These are phyloP conservation scores for Phlebiopsis flavidoalba DNA, from an alignment of 768 basidiomycete species.

Conservation along the genomic window DNA sequence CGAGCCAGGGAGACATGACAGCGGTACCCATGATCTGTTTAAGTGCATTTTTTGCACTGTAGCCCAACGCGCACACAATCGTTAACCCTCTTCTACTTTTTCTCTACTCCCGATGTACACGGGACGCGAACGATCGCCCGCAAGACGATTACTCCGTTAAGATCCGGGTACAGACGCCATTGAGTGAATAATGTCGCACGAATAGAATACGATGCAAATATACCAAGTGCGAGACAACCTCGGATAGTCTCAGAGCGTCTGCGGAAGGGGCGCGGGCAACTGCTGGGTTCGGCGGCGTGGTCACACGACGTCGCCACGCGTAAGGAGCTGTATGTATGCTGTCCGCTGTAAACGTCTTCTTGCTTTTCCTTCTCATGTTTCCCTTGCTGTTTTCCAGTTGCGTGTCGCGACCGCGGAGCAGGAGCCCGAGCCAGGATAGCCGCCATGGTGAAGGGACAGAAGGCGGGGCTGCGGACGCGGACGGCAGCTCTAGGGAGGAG, in stretches of 20 bases:
- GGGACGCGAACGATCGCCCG: conserved; percentile 62
- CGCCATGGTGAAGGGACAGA: not conserved
- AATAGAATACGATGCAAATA: conserved; percentile 63
- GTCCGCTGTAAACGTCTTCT: too few relatives aligned
- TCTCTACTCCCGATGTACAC: too few relatives aligned
- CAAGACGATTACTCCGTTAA: too few relatives aligned
- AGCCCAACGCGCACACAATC: too few relatives aligned
- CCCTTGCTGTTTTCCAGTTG: conserved; percentile 16
- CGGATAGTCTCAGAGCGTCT: conserved; percentile 65
- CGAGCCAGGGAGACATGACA: too few relatives aligned
- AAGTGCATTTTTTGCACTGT: too few relatives aligned
- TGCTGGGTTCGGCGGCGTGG: conserved; percentile 60
- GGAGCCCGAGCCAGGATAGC: conserved; percentile 8
- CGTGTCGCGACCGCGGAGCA: conserved; percentile 9
- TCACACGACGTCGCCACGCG: too few relatives aligned
- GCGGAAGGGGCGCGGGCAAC: conserved; percentile 66
- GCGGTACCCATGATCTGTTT: too few relatives aligned
- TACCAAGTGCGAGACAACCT: conserved; percentile 75
- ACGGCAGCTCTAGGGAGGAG: conserved; percentile 38
- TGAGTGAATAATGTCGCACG: conserved; percentile 69
- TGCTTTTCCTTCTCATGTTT: conserved; percentile 8
- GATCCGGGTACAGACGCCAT: conserved; percentile 71
- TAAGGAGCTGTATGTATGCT: conserved; percentile 52
- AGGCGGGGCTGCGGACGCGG: not conserved
- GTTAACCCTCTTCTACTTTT: too few relatives aligned